Base-by-base conservation (phyloP, 441 rosid species). In the Pelargonium citronellum region DNA sequence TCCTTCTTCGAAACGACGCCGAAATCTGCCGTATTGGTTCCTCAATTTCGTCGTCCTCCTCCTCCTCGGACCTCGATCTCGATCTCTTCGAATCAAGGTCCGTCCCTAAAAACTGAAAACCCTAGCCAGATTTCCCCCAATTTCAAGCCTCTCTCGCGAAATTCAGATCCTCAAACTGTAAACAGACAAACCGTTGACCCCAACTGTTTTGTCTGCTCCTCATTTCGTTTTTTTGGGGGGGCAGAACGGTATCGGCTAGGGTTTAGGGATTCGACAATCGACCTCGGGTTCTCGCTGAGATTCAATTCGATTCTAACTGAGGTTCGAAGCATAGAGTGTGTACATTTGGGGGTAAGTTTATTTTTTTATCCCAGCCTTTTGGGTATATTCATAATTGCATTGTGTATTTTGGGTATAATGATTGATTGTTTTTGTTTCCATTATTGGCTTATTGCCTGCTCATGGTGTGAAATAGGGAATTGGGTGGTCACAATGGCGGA, bases 401-500 rank as follows among this genome's bases (percentile, higher is more conserved):
- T 53, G 9, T 3, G 15, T 15, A 34, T 16, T 53, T 17, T 53
- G 60, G 60, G 60, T 53, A 4, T 34, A 34, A 34, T 34, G 39
- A 15, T 15, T 53, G 60, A 53, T 53, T 19, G 60, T 53, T 53
- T 13, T 53, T 53, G 60, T 53, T 34, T 34, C 39, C 39, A 34
- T 24, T 24, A 2, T 20, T n/a, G n/a, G n/a, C n/a, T 27, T 27
- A 27, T 27, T 27, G 30, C 30, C 30, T 27, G 30, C 30, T 27
- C 30, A 27, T 27, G 30, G 2, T 24, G 22, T 8, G 60, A 13
- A 34, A 22, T 57, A 64, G 53, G 58, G 67, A 60, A 37, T 15
- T 37, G 46, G 73, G 20, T 55, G 24, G 22, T 61, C 34, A 37
- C 37, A 53, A 91, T 92, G 97, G 91, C 75, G 65, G 89, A 83